These are phyloP conservation scores for Sporothrix variecibatus DNA, from an alignment of 2,329 filamentous ascomycete species.

Conservation along the genomic window DNA sequence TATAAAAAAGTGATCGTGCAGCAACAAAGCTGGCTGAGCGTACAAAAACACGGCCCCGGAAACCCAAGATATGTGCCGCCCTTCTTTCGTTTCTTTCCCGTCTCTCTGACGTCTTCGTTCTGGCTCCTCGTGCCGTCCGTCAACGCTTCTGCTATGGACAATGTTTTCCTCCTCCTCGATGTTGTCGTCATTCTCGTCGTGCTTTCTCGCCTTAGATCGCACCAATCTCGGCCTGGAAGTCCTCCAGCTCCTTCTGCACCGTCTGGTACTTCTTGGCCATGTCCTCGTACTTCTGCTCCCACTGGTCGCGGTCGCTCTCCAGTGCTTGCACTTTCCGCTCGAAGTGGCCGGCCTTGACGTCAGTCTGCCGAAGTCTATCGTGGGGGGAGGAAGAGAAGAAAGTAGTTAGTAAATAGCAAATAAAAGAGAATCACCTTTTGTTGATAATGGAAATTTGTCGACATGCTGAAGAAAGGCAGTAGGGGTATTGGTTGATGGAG, in stretches of 20 bases:
- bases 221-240: conserved; percentile 87
- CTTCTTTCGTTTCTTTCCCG: background rate
- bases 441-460: conserved; percentile 24
- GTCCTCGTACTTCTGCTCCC: conserved; percentile 98
- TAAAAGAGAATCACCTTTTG: conserved; percentile 28
- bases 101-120: conserved; percentile 5
- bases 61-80: conserved; percentile 22
- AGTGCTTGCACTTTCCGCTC: conserved; percentile 99
- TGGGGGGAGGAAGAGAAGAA: conserved; percentile 23
- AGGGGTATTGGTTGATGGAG: background rate
- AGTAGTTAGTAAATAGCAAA: conserved; percentile 20
- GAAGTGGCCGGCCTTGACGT: conserved; percentile 98
- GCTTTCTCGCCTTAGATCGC: conserved; percentile 68
- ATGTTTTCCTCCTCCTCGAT: conserved; percentile 1
- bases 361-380: conserved; percentile 90
- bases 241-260: conserved; percentile 86
- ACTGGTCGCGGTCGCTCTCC: conserved; percentile 86
- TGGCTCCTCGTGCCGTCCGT: background rate
- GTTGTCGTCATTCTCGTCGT: background rate
- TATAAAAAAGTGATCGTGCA: conserved; percentile 25
- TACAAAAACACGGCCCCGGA: conserved; percentile 24
- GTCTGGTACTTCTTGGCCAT: conserved; percentile 85
- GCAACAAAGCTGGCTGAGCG: conserved; percentile 23
- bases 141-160: background rate
- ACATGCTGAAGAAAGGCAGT: conserved; percentile 26